phyloP scores from a whole-genome alignment of 2,329 filamentous ascomycete species.

The Huntiella decipiens region DNA sequence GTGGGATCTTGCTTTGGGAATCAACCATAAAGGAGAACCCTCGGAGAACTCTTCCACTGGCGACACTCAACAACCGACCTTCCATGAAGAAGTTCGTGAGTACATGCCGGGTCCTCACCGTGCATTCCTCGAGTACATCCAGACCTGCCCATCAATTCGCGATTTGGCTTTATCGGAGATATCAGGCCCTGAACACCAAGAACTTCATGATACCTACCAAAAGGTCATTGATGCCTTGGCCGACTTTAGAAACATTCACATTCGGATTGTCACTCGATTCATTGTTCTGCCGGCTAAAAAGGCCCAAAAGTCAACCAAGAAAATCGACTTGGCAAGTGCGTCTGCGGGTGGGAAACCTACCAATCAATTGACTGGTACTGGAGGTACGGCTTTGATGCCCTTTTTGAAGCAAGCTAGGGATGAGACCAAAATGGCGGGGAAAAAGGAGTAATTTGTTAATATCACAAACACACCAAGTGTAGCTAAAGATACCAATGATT shows the following conservation, averaged over 20 bases:
- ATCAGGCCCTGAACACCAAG: slow-evolving; percentile 33
- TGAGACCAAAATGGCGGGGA: slow-evolving; percentile 39
- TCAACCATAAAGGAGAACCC: slow-evolving; percentile 40
- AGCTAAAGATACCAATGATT: too few relatives aligned
- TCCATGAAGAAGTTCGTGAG: slow-evolving; percentile 85
- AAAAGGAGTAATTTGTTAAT: too few relatives aligned
- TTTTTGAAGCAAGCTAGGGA: slow-evolving; percentile 94
- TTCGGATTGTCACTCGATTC: slow-evolving; percentile 88
- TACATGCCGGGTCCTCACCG: slow-evolving; percentile 95
- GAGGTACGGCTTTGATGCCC: slow-evolving; percentile 80
- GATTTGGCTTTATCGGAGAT: slow-evolving; percentile 49
- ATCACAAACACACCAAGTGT: too few relatives aligned
- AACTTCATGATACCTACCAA: slow-evolving; percentile 66
- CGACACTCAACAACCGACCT: slow-evolving; percentile 44
- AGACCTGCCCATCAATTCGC: slow-evolving; percentile 66
- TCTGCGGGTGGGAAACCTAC: slow-evolving; percentile 1
- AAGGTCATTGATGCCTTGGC: slow-evolving; percentile 57
- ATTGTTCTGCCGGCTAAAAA: slow-evolving; percentile 77
- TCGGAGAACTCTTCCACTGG: neutral
- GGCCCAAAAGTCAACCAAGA: slow-evolving; percentile 19
- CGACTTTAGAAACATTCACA: slow-evolving; percentile 74
- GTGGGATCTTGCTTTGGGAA: slow-evolving; percentile 78
- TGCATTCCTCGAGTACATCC: slow-evolving; percentile 67
- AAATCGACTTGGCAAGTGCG: slow-evolving; percentile 1
- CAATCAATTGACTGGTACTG: slow-evolving; percentile 54